These are phyloP conservation scores for Geotrichum klebahnii DNA, from an alignment of 1,139 yeast genomes.

Conservation along the genomic window DNA sequence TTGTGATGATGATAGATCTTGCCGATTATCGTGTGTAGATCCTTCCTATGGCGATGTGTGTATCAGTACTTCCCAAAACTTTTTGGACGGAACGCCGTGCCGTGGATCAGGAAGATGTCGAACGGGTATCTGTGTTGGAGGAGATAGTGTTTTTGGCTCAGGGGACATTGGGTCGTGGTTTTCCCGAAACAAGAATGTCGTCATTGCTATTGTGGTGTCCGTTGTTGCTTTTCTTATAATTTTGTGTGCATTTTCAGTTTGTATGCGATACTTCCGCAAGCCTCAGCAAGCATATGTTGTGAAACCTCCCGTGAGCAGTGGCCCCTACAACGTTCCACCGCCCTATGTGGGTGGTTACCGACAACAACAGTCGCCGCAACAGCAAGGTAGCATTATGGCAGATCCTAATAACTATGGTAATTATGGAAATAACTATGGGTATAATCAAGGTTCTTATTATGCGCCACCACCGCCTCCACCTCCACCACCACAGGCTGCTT, in stretches of 20 bases:
- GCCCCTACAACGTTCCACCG: constrained; percentile 11
- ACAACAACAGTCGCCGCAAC: too few relatives aligned
- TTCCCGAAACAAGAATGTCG: constrained; percentile 21
- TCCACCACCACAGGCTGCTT: not conserved
- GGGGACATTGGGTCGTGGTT: constrained; percentile 23
- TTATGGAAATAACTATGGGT: constrained; percentile 8
- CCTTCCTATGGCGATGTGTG: constrained; percentile 33
- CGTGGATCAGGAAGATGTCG: constrained; percentile 35
- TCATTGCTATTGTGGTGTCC: constrained; percentile 27
- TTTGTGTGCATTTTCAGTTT: constrained; percentile 17
- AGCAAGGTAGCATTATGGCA: constrained; percentile 4
- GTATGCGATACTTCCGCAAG: constrained; percentile 14
- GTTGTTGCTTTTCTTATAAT: constrained; percentile 20
- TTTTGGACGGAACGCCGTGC: constrained; percentile 42
- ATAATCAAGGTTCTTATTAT: not conserved
- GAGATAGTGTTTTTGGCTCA: constrained; percentile 19
- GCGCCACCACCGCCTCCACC: constrained; percentile 20
- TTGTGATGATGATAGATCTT: constrained; percentile 35
- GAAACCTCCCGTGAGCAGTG: too few relatives aligned
- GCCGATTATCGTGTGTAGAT: constrained; percentile 37
- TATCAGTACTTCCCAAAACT: constrained; percentile 36
- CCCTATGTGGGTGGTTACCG: too few relatives aligned
- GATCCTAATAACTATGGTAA: constrained; percentile 7
- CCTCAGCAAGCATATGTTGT: too few relatives aligned
- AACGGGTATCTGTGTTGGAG: constrained; percentile 38